Evolutionary conservation across 805 yeast species (phyloP), one percentile per base, ranked within the genome.

Genomic region (Starmerella apicola): DNA sequence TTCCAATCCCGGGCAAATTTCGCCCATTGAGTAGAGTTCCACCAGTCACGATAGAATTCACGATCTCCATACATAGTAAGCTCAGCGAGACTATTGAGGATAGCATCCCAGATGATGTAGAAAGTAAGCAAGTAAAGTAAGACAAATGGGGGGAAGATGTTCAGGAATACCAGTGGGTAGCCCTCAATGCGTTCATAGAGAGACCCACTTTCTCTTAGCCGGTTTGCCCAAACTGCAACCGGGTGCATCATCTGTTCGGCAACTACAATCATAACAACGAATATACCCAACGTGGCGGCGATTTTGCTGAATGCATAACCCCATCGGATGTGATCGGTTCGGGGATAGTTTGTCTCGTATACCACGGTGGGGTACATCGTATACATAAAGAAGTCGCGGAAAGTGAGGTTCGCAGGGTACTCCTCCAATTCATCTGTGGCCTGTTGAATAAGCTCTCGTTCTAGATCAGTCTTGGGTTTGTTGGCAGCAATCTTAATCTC

Each of bases 1-100:
- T 91, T 91, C 98, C 99, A 93, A 46, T 81, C 76, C 48, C 96
- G 68, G 9, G 95, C 79, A 58, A 82, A 91, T 56, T 86, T 86
- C 42, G 81, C 81, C 95, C 96, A 91, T 31, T 83, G 80, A 16
- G 79, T 74, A 45, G 93, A 81, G 51, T 86, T 83, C 98, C 99
- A 91, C 98, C 98, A 93, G 32, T 84, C 81, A 3, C 94, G 88
- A 56, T 93, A 91, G 59, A 91, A 91, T 49, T 81, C 81, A 37
- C 98, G 72, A 57, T 91, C 96, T 4, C 83, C 95, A 61, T 78
- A 93, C 38, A 69, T 55, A 13, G 94, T 78, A 28, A 88, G 64
- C 57, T 91, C 98, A 0, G 95, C 97, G 51, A 93, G 71, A 19
- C 81, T 79, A 55, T 86, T 88, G 51, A 86, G 65, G 37, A 88